Conservation (phyloP, 768 basidiomycete genomes). For the Collybiopsis luxurians region DNA sequence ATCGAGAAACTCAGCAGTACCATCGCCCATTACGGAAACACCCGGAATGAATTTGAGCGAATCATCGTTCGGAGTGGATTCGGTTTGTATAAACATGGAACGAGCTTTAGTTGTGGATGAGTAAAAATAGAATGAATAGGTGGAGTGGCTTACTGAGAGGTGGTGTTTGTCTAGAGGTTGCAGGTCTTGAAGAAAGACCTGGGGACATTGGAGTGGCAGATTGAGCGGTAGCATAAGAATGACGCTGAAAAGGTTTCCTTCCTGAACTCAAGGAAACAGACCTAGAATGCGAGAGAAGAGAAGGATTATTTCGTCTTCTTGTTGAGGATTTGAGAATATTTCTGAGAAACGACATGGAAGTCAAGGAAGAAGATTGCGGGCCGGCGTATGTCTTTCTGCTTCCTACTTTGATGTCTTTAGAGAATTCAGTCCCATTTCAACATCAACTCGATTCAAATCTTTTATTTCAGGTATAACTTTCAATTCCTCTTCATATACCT, state of each 20-base stretch:
- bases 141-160: conserved; percentile 30
- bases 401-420: not conserved
- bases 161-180: conserved; percentile 18
- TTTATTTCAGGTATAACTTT: not conserved
- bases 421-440: conserved; percentile 2
- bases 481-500: not conserved
- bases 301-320: not conserved
- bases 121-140: not conserved
- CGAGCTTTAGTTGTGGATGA: conserved; percentile 43
- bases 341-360: conserved; percentile 10
- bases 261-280: not conserved
- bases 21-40: conserved; percentile 79
- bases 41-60: conserved; percentile 99
- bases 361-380: not conserved
- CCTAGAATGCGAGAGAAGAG: not conserved
- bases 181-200: conserved; percentile 2
- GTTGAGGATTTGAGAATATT: not conserved
- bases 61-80: conserved; percentile 95
- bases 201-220: not conserved
- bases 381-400: too few relatives aligned
- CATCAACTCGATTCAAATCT: not conserved
- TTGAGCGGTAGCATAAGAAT: conserved; percentile 4
- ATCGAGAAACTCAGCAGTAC: conserved; percentile 93
- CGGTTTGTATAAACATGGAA: conserved; percentile 98
- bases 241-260: not conserved